A percentile compares a stretch with the other conserved stretches of the same genome.
Conservation (phyloP, 768 basidiomycete genomes). For the Lyophyllum semitale region DNA sequence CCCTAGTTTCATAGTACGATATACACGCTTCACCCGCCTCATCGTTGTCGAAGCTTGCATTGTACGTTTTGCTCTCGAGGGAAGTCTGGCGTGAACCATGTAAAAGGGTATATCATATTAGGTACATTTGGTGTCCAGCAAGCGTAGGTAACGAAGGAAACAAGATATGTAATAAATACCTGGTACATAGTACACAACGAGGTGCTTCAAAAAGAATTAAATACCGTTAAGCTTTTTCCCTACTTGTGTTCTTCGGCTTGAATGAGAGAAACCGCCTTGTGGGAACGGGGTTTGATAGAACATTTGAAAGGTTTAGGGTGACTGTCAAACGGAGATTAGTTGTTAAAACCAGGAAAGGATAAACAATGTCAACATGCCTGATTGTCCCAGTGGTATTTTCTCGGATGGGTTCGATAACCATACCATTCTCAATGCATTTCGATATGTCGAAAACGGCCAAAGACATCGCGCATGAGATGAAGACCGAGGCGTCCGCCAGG, state of each 20-base stretch:
- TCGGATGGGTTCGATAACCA: constrained; percentile 51
- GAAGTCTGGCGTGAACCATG: constrained; percentile 5
- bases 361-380: constrained; percentile 38
- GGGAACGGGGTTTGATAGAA: constrained; percentile 59
- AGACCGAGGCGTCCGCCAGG: constrained; percentile 56
- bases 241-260: constrained; percentile 39
- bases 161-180: constrained; percentile 40
- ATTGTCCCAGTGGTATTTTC: constrained; percentile 66
- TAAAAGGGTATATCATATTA: constrained; percentile 15
- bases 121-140: constrained; percentile 21
- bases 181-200: constrained; percentile 2
- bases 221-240: constrained; percentile 4
- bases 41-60: not conserved
- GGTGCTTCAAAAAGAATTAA: constrained; percentile 15
- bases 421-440: constrained; percentile 46
- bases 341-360: not conserved
- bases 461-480: constrained; percentile 52
- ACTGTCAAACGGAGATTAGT: constrained; percentile 28
- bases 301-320: constrained; percentile 68
- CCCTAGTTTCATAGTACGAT: constrained; percentile 8
- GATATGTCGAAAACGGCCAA: constrained; percentile 54
- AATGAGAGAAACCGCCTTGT: constrained; percentile 54
- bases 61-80: constrained; percentile 2
- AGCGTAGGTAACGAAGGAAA: constrained; percentile 23
- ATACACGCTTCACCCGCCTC: not conserved